Evolutionary conservation across 2,329 filamentous ascomycete genomes (phyloP).

Genomic region (Diaporthe citrichinensis): DNA sequence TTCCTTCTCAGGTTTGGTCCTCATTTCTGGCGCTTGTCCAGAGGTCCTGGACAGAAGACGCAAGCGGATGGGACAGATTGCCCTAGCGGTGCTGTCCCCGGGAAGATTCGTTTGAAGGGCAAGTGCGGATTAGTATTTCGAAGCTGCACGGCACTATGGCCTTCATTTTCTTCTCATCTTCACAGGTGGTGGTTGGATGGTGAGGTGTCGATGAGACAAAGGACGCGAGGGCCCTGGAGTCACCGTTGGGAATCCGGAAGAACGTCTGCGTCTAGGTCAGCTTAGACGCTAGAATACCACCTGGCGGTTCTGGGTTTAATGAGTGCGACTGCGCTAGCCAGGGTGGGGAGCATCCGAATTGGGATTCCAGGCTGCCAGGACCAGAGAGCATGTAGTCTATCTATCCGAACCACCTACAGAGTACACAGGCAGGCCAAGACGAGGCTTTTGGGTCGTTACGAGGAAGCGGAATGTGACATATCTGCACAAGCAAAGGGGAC

Average conservation of each 20-base stretch:
- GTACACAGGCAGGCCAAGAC: neutral
- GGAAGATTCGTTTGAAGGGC: neutral
- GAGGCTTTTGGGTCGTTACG: neutral
- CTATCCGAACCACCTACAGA: neutral
- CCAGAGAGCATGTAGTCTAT: neutral
- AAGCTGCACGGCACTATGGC: neutral
- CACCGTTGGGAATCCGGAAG: constrained; percentile 6
- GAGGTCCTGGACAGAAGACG: neutral
- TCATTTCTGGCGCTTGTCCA: neutral
- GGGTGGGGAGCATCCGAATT: neutral
- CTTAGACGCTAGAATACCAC: constrained; percentile 19
- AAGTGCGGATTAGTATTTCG: neutral
- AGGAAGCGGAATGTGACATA: neutral
- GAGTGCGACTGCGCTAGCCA: neutral
- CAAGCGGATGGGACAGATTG: neutral
- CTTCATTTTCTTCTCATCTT: constrained; percentile 8
- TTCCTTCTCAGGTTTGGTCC: neutral
- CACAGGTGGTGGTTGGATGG: neutral
- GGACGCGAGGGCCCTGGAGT: neutral
- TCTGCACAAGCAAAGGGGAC: neutral
- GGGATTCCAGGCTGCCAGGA: neutral
- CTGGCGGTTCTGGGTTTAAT: neutral
- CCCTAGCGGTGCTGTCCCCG: neutral
- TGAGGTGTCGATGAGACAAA: neutral
- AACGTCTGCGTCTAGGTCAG: constrained; percentile 4